phyloP scores from a whole-genome alignment of 2,329 filamentous ascomycete genomes.

The Rhytidhysteron rufulum region DNA sequence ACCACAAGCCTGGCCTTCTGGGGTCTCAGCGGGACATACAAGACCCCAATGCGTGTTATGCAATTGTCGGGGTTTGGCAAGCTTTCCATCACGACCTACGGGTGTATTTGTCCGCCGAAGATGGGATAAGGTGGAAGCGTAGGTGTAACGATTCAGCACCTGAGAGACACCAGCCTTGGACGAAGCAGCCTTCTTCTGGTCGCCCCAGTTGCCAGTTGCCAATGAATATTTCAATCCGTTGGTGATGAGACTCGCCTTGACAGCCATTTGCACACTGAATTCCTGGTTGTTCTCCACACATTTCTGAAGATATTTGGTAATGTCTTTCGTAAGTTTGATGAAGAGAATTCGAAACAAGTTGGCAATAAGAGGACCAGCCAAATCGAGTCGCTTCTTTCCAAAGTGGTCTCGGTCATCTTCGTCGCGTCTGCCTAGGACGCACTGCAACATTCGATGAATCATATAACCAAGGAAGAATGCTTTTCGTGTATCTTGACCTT shows the following conservation, averaged over 20 bases:
- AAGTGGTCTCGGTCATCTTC: constrained; percentile 98
- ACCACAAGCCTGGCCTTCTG: constrained; percentile 96
- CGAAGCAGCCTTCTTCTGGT: constrained; percentile 96
- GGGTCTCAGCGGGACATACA: constrained; percentile 95
- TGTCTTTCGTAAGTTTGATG: constrained; percentile 83
- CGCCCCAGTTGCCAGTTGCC: constrained; percentile 97
- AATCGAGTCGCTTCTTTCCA: constrained; percentile 94
- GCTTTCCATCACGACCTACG: constrained; percentile 94
- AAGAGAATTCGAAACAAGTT: constrained; percentile 93
- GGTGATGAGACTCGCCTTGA: constrained; percentile 87
- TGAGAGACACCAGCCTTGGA: constrained; percentile 97
- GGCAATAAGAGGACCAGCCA: constrained; percentile 91
- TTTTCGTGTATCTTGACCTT: constrained; percentile 92
- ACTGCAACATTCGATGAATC: constrained; percentile 93
- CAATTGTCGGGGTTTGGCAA: constrained; percentile 94
- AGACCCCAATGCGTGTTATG: constrained; percentile 99
- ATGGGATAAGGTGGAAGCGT: constrained; percentile 94
- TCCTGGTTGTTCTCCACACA: constrained; percentile 86
- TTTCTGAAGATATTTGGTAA: constrained; percentile 85
- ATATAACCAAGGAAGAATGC: constrained; percentile 99
- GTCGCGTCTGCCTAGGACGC: constrained; percentile 85
- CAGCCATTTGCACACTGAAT: constrained; percentile 85
- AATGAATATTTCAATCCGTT: constrained; percentile 95
- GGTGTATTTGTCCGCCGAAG: constrained; percentile 95
- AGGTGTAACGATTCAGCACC: constrained; percentile 96